These are phyloP conservation scores for Mayamaea pseudoterrestris DNA, from an alignment of 108 stramenopile species.

Conservation along the genomic window DNA sequence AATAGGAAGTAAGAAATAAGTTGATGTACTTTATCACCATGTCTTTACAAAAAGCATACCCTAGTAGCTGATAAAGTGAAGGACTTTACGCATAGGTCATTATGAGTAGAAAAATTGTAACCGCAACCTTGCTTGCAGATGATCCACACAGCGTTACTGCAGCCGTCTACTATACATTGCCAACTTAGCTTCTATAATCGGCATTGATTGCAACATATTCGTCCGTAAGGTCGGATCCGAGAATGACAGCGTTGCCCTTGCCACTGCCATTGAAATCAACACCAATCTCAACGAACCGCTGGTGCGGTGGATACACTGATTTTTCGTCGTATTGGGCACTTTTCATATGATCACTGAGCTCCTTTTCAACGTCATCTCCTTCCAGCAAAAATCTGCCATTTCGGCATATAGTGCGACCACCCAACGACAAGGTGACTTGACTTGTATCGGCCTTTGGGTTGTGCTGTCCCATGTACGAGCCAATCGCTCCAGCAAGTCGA, in stretches of 20 bases:
- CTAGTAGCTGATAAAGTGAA: too few species aligned
- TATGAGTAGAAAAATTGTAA: too few species aligned
- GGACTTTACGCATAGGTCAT: too few species aligned
- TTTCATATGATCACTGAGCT: slow-evolving; percentile 81
- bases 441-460: slow-evolving; percentile 41
- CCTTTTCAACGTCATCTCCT: slow-evolving; percentile 80
- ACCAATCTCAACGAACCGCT: slow-evolving; percentile 75
- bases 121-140: too few species aligned
- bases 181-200: slow-evolving; percentile 89
- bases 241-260: slow-evolving; percentile 44
- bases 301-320: slow-evolving; percentile 82
- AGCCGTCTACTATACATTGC: too few species aligned
- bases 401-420: slow-evolving; percentile 80
- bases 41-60: too few species aligned
- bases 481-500: slow-evolving; percentile 90
- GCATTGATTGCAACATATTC: slow-evolving; percentile 96
- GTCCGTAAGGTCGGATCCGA: slow-evolving; percentile 90
- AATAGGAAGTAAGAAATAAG: too few species aligned
- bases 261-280: slow-evolving; percentile 26
- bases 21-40: too few species aligned
- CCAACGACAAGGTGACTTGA: slow-evolving; percentile 63
- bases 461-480: slow-evolving; percentile 84
- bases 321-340: slow-evolving; percentile 66
- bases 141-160: too few species aligned
- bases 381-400: slow-evolving; percentile 88